Conservation (phyloP, 257 asterid species). For the Voacanga thouarsii region DNA sequence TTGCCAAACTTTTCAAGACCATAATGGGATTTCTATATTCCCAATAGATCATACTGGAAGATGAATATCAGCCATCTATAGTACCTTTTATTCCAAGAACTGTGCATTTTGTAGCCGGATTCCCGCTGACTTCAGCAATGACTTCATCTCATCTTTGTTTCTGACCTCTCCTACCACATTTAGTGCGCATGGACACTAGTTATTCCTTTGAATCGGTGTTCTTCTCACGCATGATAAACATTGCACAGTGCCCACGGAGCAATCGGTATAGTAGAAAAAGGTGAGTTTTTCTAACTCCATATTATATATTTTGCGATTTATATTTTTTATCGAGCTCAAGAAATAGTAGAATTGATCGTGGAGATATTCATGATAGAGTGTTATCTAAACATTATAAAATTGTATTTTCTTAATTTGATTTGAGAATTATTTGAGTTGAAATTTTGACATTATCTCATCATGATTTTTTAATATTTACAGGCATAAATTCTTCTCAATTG, state of each 20-base stretch:
- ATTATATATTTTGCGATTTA: no score
- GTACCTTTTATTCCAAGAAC: slow-evolving; percentile 14
- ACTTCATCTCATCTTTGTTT: slow-evolving; percentile 16
- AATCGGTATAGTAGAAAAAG: no score
- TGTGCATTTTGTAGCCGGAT: slow-evolving; percentile 10
- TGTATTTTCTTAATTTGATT: not conserved
- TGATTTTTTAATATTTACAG: no score
- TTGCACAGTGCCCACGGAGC: no score
- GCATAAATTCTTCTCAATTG: no score
- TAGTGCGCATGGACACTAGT: slow-evolving; percentile 1
- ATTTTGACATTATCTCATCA: no score
- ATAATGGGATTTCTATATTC: not conserved
- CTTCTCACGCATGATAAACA: not conserved
- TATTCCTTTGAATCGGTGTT: not conserved
- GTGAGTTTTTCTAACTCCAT: no score
- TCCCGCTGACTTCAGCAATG: slow-evolving; percentile 27
- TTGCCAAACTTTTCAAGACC: not conserved
- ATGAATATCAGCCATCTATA: not conserved
- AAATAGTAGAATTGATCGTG: no score
- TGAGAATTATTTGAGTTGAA: no score
- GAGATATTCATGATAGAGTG: no score
- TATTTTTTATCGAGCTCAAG: no score
- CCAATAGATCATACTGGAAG: not conserved
- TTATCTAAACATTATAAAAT: no score
- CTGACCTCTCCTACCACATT: not conserved